Evolutionary conservation across 2,329 filamentous ascomycete species (phyloP), one percentile per base, ranked within the genome.

Genomic region (Verticillium klebahnii): DNA sequence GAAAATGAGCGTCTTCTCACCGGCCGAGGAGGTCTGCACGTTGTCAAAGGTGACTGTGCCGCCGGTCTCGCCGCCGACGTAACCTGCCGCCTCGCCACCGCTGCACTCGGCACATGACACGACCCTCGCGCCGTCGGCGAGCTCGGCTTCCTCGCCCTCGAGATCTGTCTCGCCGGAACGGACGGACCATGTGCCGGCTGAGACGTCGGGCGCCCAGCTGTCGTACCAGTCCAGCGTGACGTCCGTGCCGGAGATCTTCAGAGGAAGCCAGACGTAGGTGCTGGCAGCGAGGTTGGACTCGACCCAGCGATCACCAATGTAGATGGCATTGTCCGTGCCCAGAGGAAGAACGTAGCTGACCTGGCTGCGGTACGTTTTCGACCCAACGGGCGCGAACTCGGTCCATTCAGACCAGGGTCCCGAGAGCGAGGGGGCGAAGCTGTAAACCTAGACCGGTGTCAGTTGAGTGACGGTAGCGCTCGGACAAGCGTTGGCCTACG

Each of bases 281-380:
- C 81, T 84, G 0, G 81, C 75, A 71, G 81, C 82, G 0, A 91
- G 78, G 64, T 89, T 86, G n/a, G 71, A 70, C 5, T 78, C 81
- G 0, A 84, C 72, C 88, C 88, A 90, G 25, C 88, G 82, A 72
- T 91, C 88, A 23, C 88, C 88, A 73, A 89, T 82, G 72, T 89
- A 90, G 64, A 88, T 80, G 57, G 78, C 77, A 15, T 73, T 72
- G 40, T 67, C 66, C n/a, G 31, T 57, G 56, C 75, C 71, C 3
- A 77, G 64, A 0, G 78, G 75, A 1, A 89, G 78, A 25, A 90
- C 78, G 66, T 80, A 89, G 39, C 78, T 85, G 0, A 85, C 87
- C 68, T 91, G 87, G 1, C 82, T 85, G 15, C 74, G 73, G 67
- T 85, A 89, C 0, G 88, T 89, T 56, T 75, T 80, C 11, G 80